Base-by-base conservation (phyloP, 2,329 filamentous ascomycete species). In the Uncinocarpus reesii region DNA sequence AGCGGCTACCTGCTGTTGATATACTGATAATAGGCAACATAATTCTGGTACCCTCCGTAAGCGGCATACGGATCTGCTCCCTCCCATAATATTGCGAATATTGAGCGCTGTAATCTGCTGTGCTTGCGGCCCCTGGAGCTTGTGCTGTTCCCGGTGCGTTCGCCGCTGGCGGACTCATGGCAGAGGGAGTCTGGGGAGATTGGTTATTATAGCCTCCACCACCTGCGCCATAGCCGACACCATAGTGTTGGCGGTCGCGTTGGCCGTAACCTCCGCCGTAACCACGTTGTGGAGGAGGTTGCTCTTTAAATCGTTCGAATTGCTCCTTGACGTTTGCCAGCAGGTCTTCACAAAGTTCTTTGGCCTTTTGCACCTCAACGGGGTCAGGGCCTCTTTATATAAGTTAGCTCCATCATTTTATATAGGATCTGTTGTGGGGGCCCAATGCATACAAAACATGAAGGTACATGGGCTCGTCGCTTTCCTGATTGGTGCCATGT, bases 401-500 rank as follows among this genome's bases (percentile, higher is more conserved):
- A 42, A 15, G 7, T 20, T 43, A 21, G 7, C 13, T 16, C 6
- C 11, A 13, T 15, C 10, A 11, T 21, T 13, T 7, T 18, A n/a
- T n/a, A n/a, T n/a, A n/a, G n/a, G n/a, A n/a, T n/a, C n/a, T n/a
- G n/a, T n/a, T n/a, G n/a, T 26, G 31, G 4, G 28, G 20, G 29
- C 32, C 26, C 21, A 43, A 40, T 49, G 49, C 84, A 65, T 76
- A 93, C 84, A 92, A 86, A 56, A 96, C 89, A 65, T 96, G 89
- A 38, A 98, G 76, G 62, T 88, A 96, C 88, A 98, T 96, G 2
- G 87, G 80, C 63, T 96, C 90, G 41, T 98, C 90, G 56, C 87
- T 94, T 68, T 98, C 92, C 35, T 74, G 78, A 55, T 86, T 85
- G n/a, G 88, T 93, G 26, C 83, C 80, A 40, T 83, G 80, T 65